phyloP scores from a whole-genome alignment of 176 grass and related monocot species.

The Oryza longistaminata region DNA sequence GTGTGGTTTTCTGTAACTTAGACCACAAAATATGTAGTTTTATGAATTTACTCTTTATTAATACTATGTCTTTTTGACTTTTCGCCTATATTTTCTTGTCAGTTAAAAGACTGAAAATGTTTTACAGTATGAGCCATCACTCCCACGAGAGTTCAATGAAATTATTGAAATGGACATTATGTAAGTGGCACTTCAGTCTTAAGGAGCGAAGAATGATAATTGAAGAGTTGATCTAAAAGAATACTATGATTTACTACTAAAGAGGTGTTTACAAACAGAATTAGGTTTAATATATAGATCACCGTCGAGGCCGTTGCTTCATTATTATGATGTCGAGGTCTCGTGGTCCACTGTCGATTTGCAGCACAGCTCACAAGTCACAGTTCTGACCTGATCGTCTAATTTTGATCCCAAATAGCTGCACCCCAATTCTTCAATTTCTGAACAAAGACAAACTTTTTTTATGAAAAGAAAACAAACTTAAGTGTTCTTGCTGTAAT shows the following conservation, averaged over 20 bases:
- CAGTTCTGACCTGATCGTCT: not conserved
- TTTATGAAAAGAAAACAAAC: not conserved
- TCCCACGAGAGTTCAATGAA: not conserved
- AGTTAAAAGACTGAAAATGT: too few species aligned
- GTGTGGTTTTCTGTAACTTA: too few species aligned
- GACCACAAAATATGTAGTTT: too few species aligned
- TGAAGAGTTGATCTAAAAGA: not conserved
- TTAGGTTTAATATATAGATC: conserved; percentile 3
- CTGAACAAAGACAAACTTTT: not conserved
- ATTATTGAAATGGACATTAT: not conserved
- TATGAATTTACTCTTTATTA: too few species aligned
- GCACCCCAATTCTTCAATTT: not conserved
- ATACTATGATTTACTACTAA: not conserved
- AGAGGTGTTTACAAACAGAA: not conserved
- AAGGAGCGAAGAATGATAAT: not conserved
- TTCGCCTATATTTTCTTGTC: too few species aligned
- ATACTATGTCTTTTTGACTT: not conserved
- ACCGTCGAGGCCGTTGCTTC: not conserved
- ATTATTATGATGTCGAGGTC: not conserved
- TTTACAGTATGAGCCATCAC: not conserved
- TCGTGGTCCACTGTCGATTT: not conserved
- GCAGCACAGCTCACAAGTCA: not conserved
- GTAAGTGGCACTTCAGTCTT: not conserved
- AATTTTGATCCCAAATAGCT: conserved; percentile 3
- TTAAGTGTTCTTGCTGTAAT: not conserved